Percentiles rank a stretch among this genome's conserved stretches.
phyloP scores from a whole-genome alignment of 352 stramenopile genomes.

The Phytophthora citricola region DNA sequence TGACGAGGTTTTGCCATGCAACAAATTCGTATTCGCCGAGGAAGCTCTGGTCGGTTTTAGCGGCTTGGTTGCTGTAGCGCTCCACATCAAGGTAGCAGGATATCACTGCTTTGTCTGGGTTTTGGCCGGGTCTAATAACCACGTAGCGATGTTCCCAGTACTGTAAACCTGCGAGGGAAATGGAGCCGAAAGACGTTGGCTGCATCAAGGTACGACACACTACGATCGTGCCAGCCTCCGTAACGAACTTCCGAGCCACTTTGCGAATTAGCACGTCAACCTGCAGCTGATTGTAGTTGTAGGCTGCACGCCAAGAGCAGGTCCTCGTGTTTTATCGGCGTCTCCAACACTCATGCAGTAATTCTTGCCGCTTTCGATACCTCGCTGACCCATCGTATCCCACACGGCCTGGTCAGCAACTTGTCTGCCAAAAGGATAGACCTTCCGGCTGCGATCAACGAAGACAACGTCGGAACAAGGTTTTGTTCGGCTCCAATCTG shows the following conservation, averaged over 20 bases:
- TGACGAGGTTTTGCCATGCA: neutral
- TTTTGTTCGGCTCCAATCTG: neutral
- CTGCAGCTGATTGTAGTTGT: constrained; percentile 2
- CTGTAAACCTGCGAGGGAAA: too few species aligned
- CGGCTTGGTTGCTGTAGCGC: too few species aligned
- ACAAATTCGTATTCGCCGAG: constrained; percentile 1
- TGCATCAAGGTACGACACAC: constrained; percentile 12
- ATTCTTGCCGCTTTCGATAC: neutral
- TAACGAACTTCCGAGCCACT: constrained; percentile 18
- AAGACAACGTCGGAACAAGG: neutral
- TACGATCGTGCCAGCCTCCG: constrained; percentile 6
- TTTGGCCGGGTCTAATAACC: too few species aligned
- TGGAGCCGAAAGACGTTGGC: too few species aligned
- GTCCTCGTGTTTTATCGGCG: neutral
- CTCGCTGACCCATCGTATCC: neutral
- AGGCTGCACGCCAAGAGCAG: constrained; percentile 1
- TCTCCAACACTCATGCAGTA: neutral
- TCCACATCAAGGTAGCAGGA: too few species aligned
- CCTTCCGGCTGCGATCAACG: neutral
- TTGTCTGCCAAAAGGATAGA: constrained; percentile 2
- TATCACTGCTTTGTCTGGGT: too few species aligned
- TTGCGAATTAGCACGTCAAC: constrained; percentile 10
- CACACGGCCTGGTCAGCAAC: constrained; percentile 1
- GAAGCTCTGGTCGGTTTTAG: neutral
- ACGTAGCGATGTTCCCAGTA: too few species aligned